Percentiles rank a stretch among this genome's conserved stretches.
Evolutionary conservation across 495 filamentous ascomycete species (phyloP).

Genomic region (Choiromyces venosus): DNA sequence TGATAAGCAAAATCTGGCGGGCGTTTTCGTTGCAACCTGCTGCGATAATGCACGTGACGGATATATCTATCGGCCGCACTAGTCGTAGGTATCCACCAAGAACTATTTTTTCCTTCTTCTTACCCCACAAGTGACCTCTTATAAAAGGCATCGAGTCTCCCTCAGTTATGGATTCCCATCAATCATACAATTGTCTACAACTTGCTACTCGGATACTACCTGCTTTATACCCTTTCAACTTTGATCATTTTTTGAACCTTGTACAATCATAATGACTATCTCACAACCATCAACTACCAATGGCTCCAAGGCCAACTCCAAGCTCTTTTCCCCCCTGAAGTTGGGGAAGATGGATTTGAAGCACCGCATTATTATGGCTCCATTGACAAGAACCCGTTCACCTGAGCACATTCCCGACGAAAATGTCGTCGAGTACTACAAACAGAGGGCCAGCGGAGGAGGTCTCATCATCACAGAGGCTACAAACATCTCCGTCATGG

Average conservation of each 20-base stretch:
- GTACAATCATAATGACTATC: neutral
- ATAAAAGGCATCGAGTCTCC: neutral
- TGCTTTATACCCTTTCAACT: neutral
- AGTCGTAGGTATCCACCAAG: no score
- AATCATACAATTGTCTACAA: neutral
- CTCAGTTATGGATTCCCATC: neutral
- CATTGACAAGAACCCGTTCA: conserved; percentile 40
- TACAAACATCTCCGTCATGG: conserved; percentile 55
- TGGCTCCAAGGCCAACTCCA: conserved; percentile 12
- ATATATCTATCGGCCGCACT: no score
- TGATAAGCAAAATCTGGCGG: no score
- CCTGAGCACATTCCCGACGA: conserved; percentile 48
- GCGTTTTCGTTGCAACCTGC: no score
- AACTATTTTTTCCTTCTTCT: no score
- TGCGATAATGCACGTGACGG: no score
- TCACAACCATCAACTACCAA: neutral
- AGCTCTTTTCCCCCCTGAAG: conserved; percentile 53
- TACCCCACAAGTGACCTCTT: neutral
- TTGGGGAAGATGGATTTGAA: conserved; percentile 48
- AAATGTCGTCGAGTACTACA: conserved; percentile 56
- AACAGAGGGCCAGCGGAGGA: conserved; percentile 56
- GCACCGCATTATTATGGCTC: conserved; percentile 45
- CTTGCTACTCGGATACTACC: neutral
- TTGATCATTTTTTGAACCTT: neutral
- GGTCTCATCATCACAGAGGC: conserved; percentile 62